Percentiles rank a stretch among this genome's conserved stretches.
phyloP scores from a whole-genome alignment of 1,284 basidiomycete species.

The Cutaneotrichosporon curvatum region DNA sequence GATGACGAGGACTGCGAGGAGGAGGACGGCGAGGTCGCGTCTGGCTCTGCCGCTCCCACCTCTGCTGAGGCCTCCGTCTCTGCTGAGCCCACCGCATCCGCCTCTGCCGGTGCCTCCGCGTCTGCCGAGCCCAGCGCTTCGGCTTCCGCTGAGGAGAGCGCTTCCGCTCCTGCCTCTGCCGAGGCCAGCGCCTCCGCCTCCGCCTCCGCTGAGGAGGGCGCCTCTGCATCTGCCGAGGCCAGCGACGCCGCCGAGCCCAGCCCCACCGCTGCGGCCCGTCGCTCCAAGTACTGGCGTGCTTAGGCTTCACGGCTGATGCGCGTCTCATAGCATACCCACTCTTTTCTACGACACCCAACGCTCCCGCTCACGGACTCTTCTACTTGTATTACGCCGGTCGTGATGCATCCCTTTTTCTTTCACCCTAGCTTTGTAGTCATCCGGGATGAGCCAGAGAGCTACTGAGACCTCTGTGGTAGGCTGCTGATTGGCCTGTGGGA shows the following conservation, averaged over 20 bases:
- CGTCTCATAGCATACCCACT: no score
- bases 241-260: neutral
- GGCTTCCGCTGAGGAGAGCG: neutral
- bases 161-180: neutral
- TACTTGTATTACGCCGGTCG: slow-evolving; percentile 3
- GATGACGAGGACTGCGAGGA: slow-evolving; percentile 3
- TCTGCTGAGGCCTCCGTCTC: neutral
- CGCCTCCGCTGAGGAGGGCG: neutral
- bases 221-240: neutral
- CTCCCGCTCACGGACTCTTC: slow-evolving; percentile 1
- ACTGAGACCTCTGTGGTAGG: no score
- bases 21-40: slow-evolving; percentile 57
- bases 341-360: neutral
- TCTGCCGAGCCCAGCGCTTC: neutral
- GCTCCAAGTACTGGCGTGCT: slow-evolving; percentile 11
- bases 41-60: slow-evolving; percentile 50
- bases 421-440: neutral
- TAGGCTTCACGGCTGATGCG: slow-evolving; percentile 1
- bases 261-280: slow-evolving; percentile 4
- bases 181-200: neutral
- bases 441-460: no score
- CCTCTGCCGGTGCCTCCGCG: slow-evolving; percentile 1
- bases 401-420: slow-evolving; percentile 1
- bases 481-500: no score
- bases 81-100: neutral